Base-by-base conservation (phyloP, 306 rosid genomes). In the Citrullus mucosospermus region DNA sequence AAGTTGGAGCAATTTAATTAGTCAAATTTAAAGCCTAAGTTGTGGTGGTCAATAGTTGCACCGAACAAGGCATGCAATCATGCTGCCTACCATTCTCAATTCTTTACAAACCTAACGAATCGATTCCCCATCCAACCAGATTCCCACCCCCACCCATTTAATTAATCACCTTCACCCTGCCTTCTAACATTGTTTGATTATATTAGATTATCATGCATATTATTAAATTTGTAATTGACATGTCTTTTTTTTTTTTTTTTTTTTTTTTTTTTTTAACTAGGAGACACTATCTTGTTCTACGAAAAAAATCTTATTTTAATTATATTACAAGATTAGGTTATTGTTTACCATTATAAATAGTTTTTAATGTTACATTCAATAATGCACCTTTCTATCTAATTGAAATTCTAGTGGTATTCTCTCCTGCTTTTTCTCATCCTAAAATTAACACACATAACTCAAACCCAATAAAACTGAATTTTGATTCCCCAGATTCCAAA, bases 1-100 rank as follows among this genome's bases (percentile, higher is more conserved):
- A 0, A 59, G 34, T 25, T 59, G 65, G 41, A 14, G 4, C 18
- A 61, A 28, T 6, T 61, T 5, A 30, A 61, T 62, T 59, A 59
- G 38, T 59, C 65, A 59, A 22, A 25, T 25, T 1, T 5, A 25
- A 59, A 59, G 0, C 36, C 48, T 30, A 0, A 5, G 9, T 15
- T 38, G 16, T 18, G 73, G 56, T 46, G 58, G 76, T 71, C 77
- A 71, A 71, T 71, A 17, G 55, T 48, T 71, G 77, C 77, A 25
- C 77, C 77, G 43, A 71, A 73, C 78, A 73, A 51, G 46, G 46
- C 78, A 73, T 73, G 77, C 77, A 71, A 71, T 71, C 59, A 71
- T 48, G 41, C 25, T 48, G 39, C 77, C 77, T 28, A 51, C 77
- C 57, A 50, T 71, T 71, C 13, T 39, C 22, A 46, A 13, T 70